Percentiles rank a stretch among this genome's conserved stretches.
These are phyloP conservation scores for Fomitopsis schrenkii DNA, from an alignment of 1,284 basidiomycete genomes.

Conservation along the genomic window DNA sequence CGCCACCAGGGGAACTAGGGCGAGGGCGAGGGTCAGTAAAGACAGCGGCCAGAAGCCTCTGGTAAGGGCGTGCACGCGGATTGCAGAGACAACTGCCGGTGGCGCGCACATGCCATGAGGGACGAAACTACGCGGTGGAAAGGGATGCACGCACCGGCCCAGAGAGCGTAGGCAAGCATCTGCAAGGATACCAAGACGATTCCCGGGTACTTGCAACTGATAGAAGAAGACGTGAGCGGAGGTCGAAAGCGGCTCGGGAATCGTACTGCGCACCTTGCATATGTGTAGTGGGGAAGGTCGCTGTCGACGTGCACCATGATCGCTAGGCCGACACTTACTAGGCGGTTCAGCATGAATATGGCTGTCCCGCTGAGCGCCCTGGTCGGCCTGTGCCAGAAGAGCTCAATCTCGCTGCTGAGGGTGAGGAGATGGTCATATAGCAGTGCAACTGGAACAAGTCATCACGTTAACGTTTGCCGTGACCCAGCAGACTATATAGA, in stretches of 20 bases:
- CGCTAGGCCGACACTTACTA: background rate
- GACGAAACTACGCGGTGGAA: background rate
- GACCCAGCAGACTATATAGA: background rate
- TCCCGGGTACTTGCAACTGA: no score
- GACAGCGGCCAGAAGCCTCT: background rate
- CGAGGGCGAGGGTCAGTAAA: background rate
- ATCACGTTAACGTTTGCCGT: background rate
- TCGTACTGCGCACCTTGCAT: no score
- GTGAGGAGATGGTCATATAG: background rate
- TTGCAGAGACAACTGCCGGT: background rate
- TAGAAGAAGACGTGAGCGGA: no score
- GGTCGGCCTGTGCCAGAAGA: background rate
- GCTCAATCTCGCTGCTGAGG: background rate
- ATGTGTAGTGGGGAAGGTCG: no score
- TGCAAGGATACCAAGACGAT: background rate
- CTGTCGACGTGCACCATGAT: background rate
- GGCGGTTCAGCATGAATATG: background rate
- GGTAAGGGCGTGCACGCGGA: background rate
- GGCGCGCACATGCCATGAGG: background rate
- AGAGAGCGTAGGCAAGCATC: background rate
- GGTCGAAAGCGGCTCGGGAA: no score
- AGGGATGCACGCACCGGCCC: background rate
- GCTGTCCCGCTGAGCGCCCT: background rate
- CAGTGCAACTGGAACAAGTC: background rate
- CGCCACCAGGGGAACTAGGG: background rate